Evolutionary conservation across 2,329 filamentous ascomycete genomes (phyloP).

Genomic region (Diaporthe humulicola): DNA sequence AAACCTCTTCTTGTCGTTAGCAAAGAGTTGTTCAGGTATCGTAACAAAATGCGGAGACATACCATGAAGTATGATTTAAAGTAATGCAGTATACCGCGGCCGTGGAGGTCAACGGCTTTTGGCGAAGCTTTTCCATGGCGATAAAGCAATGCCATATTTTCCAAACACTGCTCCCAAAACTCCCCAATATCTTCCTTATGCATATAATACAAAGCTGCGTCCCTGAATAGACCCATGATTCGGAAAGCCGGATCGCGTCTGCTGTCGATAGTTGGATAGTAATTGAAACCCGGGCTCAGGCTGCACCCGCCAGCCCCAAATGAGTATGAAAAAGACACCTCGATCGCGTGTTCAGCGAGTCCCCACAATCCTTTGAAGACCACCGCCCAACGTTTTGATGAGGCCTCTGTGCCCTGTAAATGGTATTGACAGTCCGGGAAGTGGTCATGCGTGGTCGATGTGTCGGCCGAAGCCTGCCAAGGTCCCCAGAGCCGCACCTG

Average conservation of each 20-base stretch:
- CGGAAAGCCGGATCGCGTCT: constrained; percentile 27
- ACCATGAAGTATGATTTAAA: background rate
- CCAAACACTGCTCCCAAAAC: background rate
- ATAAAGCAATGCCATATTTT: constrained; percentile 11
- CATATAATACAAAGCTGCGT: too few relatives aligned
- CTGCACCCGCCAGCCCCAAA: constrained; percentile 27
- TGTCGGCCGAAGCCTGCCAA: constrained; percentile 1
- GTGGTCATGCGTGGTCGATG: constrained; percentile 1
- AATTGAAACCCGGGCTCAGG: background rate
- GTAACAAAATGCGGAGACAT: background rate
- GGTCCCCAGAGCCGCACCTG: background rate
- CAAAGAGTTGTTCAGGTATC: background rate
- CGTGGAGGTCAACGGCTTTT: background rate
- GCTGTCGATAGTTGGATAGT: constrained; percentile 19
- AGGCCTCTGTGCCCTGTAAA: background rate
- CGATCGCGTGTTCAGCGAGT: constrained; percentile 5
- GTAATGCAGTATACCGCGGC: constrained; percentile 12
- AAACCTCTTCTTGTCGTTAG: background rate
- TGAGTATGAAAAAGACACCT: constrained; percentile 21
- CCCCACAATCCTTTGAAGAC: constrained; percentile 8
- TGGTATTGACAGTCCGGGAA: constrained; percentile 8
- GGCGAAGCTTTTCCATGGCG: background rate
- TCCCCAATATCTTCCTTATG: background rate
- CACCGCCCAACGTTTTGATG: background rate
- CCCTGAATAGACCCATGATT: background rate